Evolutionary conservation across 805 yeast genomes (phyloP), one percentile per base, ranked within the genome.

Genomic region (Nakazawaea molendinolei): DNA sequence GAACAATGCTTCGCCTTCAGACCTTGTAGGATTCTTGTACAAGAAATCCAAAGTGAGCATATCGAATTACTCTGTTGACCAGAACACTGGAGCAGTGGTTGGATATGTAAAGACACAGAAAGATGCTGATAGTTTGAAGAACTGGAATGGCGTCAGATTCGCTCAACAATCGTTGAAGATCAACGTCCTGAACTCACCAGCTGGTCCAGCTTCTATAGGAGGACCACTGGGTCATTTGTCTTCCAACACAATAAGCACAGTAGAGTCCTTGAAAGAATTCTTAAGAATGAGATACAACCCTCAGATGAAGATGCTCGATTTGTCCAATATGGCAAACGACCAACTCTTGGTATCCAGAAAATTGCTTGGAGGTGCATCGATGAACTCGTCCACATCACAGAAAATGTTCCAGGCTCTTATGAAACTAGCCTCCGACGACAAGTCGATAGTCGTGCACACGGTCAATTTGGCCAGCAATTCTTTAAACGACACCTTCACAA

Each of bases 321-420:
- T 92, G 33, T 67, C 79, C 4, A 65, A 62, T 36, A 74, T 87
- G 51, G 69, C 72, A 39, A 67, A 67, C 26, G 97, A 79, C 52
- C 79, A 71, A 21, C 64, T 59, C 8, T 63, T 90, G 27, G 60
- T 56, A 9, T 60, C 68, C 14, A 69, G 69, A 42, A 95, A 95
- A 0, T 63, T 86, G 35, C 77, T 87, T 43, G 38, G 56, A 3
- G n/a, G n/a, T n/a, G 47, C 45, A 17, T 33, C 52, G 2, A 42
- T 40, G 10, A 70, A 74, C 12, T 61, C 77, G 4, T 58, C 76
- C 8, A 76, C 85, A 1, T 70, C 79, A 23, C 70, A 89, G 10
- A 92, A 90, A 56, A 79, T 87, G 71, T 86, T 90, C 55, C 82
- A 86, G 8, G 97, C 97, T 1, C 60, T 92, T 45, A 75, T 90